These are phyloP conservation scores for Erigeron canadensis DNA, from an alignment of 129 eudicot genomes.

Conservation along the genomic window DNA sequence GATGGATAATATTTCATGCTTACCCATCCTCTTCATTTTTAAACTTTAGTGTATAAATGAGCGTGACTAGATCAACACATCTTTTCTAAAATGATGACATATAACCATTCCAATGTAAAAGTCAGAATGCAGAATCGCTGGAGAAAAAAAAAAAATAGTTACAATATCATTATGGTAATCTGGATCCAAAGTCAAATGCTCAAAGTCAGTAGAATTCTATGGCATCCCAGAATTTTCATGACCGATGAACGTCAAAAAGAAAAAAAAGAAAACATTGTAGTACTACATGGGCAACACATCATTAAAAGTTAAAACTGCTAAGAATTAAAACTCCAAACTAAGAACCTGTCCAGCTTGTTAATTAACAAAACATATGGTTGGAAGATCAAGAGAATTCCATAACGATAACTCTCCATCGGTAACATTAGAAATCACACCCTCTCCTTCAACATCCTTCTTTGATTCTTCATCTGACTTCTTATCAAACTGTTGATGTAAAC, in stretches of 20 bases:
- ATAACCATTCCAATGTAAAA: not conserved
- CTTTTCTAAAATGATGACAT: not conserved
- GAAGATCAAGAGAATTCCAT: conserved; percentile 73
- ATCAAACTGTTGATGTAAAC: conserved; percentile 17
- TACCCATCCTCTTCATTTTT: not conserved
- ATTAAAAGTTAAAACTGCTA: not conserved
- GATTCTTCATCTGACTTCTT: conserved; percentile 24
- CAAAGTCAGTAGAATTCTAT: not conserved
- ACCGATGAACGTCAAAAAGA: conserved; percentile 21
- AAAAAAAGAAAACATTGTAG: conserved; percentile 13
- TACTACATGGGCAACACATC: not conserved
- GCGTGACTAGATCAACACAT: no score
- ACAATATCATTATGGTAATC: conserved; percentile 7
- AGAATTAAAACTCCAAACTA: conserved; percentile 2
- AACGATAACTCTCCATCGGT: conserved; percentile 47
- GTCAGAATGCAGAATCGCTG: not conserved
- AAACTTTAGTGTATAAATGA: no score
- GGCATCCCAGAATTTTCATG: not conserved
- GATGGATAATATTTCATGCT: not conserved
- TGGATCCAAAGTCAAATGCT: not conserved
- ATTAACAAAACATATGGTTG: conserved; percentile 59
- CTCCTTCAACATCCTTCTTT: conserved; percentile 37
- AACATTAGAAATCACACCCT: conserved; percentile 18
- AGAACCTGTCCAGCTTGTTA: conserved; percentile 20
- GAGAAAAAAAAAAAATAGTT: not conserved